Evolutionary conservation across 129 eudicot species (phyloP).

Genomic region (Scalesia atractyloides): DNA sequence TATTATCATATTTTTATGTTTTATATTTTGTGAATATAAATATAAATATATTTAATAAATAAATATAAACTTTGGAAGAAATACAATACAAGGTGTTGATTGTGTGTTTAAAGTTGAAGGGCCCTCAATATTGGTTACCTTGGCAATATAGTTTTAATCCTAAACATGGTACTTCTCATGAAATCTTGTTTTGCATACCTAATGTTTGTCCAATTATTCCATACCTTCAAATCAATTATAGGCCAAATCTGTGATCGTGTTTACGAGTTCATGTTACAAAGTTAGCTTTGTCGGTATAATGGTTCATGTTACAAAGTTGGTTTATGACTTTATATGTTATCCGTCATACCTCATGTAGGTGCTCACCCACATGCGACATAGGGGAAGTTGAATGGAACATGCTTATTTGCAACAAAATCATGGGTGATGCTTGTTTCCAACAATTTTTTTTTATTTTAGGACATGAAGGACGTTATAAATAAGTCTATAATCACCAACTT

Average conservation of each 20-base stretch:
- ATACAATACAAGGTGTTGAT: background rate
- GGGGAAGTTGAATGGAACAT: constrained; percentile 3
- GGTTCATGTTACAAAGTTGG: background rate
- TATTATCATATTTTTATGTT: background rate
- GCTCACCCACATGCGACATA: constrained; percentile 19
- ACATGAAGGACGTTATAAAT: background rate
- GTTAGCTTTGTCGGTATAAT: background rate
- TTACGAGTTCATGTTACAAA: background rate
- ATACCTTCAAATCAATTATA: background rate
- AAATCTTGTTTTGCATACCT: background rate
- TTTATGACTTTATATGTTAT: constrained; percentile 22
- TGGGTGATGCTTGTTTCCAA: constrained; percentile 19
- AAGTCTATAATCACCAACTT: background rate
- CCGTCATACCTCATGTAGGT: constrained; percentile 1
- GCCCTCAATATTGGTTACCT: background rate
- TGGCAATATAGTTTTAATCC: background rate
- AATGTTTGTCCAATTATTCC: background rate
- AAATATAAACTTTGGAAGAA: background rate
- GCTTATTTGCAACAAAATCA: constrained; percentile 24
- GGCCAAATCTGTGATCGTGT: background rate
- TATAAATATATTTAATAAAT: background rate
- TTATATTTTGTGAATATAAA: background rate
- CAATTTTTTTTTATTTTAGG: background rate
- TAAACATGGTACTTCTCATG: background rate
- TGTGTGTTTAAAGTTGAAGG: background rate